Base-by-base conservation (phyloP, 2,329 filamentous ascomycete species). In the Phaeomoniella chlamydospora region DNA sequence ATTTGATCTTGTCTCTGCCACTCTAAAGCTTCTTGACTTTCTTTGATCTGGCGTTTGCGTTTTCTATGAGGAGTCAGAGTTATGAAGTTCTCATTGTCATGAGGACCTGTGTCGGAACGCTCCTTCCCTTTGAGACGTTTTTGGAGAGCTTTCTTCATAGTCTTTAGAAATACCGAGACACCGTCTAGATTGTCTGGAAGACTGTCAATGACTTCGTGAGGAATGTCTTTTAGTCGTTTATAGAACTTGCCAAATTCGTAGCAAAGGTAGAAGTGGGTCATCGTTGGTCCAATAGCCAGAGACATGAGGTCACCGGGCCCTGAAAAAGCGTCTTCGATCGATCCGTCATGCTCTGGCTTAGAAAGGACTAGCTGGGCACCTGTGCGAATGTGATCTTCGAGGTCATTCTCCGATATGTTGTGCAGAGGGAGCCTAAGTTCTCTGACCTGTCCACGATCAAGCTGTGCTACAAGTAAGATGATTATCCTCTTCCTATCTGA, bases 1-100 rank as follows among this genome's bases (percentile, higher is more conserved):
- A 58, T 55, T 36, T 61, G 58, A 35, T 77, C 75, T 37, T 57
- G 64, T 34, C 70, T 62, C 45, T 79, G 70, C 18, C 73, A 59
- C 29, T 68, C 59, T 30, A 68, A 60, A 0, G 69, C 67, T 26
- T 62, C 55, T 35, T 62, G 50, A 41, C 54, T 59, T 48, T 77
- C 62, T 26, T 67, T 60, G 6, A 65, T 53, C 13, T 65, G 53
- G 15, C 55, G 56, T 42, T 64, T 67, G 32, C 62, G 57, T 39
- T 62, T 64, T 41, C 62, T 68, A 45, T 61, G 57, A 13, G 61
- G 52, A n/a, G 59, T 51, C 29, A 49, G 39, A n/a, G 42, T 38
- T 13, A 48, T 49, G 22, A 41, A 41, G 12, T 48, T 45, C 16
- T 54, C 46, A 17, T 46, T 40, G 18, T 46, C 37, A 15, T 33